phyloP scores from a whole-genome alignment of 148 eudicot genomes.

The Rhododendron ferrugineum region DNA sequence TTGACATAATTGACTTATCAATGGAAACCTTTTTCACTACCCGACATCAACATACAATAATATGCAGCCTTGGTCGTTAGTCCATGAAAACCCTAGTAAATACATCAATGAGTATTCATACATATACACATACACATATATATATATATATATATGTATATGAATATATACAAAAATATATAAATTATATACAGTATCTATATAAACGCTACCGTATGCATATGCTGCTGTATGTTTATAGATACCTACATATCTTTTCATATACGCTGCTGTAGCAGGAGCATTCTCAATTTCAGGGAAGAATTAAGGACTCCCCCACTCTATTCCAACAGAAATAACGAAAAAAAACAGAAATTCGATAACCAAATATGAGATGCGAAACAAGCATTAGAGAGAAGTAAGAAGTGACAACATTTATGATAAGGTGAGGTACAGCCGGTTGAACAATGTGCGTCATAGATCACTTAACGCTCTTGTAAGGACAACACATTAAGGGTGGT shows the following conservation, averaged over 20 bases:
- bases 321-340: neutral
- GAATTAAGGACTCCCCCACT: neutral
- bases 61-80: neutral
- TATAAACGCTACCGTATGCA: neutral
- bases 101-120: neutral
- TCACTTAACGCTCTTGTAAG: neutral
- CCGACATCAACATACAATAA: neutral
- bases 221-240: neutral
- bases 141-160: too few relatives aligned
- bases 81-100: neutral
- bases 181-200: neutral
- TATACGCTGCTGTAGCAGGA: neutral
- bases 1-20: too few relatives aligned
- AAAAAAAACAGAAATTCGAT: neutral
- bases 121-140: too few relatives aligned
- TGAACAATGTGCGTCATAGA: neutral
- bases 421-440: neutral
- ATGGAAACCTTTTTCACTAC: neutral
- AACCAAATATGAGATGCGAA: neutral
- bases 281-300: neutral
- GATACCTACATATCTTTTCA: neutral
- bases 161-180: too few relatives aligned
- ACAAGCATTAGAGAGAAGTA: neutral
- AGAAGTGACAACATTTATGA: neutral
- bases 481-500: neutral